Percentiles rank a stretch among this genome's conserved stretches.
Conservation (phyloP, 768 basidiomycete genomes). For the Pleurotus pulmonarius region DNA sequence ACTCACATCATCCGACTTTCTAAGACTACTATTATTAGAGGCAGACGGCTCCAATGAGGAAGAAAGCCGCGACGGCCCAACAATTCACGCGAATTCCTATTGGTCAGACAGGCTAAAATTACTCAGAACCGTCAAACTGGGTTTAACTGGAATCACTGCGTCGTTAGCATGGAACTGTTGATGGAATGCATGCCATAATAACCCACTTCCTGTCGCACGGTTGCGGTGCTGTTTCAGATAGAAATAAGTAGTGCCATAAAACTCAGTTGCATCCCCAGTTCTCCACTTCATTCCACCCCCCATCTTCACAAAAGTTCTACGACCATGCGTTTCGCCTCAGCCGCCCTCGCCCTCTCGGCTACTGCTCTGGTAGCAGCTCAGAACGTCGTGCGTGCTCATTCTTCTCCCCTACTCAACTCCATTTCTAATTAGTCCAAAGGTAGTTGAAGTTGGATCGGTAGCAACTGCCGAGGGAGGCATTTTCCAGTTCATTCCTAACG, state of each 20-base stretch:
- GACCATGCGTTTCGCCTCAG: slow-evolving; percentile 3
- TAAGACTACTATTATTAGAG: too few species aligned
- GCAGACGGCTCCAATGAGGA: too few species aligned
- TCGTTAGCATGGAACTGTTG: not conserved
- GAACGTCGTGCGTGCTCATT: not conserved
- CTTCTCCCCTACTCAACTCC: not conserved
- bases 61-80: too few species aligned
- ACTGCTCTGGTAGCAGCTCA: not conserved
- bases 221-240: not conserved
- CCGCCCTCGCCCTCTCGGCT: not conserved
- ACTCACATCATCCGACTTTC: not conserved
- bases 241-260: not conserved
- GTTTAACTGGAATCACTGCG: not conserved
- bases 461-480: slow-evolving; percentile 25
- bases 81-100: not conserved
- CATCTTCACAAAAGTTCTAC: not conserved
- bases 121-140: not conserved
- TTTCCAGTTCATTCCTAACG: slow-evolving; percentile 43
- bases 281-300: not conserved
- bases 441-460: slow-evolving; percentile 36
- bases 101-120: not conserved
- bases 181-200: not conserved
- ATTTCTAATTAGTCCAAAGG: slow-evolving; percentile 13
- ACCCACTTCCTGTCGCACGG: not conserved
- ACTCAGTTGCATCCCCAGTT: not conserved